phyloP scores from a whole-genome alignment of 2,329 filamentous ascomycete species.

The Diaporthe citriasiana region DNA sequence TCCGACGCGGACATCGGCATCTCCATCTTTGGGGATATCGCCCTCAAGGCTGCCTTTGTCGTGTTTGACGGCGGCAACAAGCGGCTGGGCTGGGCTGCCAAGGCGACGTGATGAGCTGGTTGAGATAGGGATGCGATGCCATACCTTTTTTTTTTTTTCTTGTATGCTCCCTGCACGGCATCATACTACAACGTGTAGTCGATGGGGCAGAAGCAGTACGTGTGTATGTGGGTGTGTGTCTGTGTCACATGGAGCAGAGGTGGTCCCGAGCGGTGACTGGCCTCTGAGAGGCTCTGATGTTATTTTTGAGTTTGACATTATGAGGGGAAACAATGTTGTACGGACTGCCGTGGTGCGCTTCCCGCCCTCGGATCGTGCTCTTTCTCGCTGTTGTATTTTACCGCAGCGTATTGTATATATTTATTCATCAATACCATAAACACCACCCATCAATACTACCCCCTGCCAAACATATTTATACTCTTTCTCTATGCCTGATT shows the following conservation, averaged over 20 bases:
- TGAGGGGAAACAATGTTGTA: background rate
- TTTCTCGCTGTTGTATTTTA: slow-evolving; percentile 15
- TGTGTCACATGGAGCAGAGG: background rate
- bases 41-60: slow-evolving; percentile 50
- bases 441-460: background rate
- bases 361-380: slow-evolving; percentile 7
- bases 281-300: slow-evolving; percentile 1
- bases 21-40: slow-evolving; percentile 49
- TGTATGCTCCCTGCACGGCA: background rate
- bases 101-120: slow-evolving; percentile 42
- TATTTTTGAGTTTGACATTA: slow-evolving; percentile 2
- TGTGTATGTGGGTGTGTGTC: background rate
- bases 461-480: background rate
- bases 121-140: background rate
- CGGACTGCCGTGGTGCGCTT: slow-evolving; percentile 7
- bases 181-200: background rate
- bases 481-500: background rate
- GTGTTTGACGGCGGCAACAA: slow-evolving; percentile 53
- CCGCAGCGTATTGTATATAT: slow-evolving; percentile 28
- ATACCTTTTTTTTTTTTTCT: background rate
- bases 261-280: background rate
- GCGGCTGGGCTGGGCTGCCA: slow-evolving; percentile 57
- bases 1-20: slow-evolving; percentile 47
- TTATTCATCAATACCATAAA: slow-evolving; percentile 9
- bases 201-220: background rate